Conservation (phyloP, 2,329 filamentous ascomycete species). For the Lojkania enalia region DNA sequence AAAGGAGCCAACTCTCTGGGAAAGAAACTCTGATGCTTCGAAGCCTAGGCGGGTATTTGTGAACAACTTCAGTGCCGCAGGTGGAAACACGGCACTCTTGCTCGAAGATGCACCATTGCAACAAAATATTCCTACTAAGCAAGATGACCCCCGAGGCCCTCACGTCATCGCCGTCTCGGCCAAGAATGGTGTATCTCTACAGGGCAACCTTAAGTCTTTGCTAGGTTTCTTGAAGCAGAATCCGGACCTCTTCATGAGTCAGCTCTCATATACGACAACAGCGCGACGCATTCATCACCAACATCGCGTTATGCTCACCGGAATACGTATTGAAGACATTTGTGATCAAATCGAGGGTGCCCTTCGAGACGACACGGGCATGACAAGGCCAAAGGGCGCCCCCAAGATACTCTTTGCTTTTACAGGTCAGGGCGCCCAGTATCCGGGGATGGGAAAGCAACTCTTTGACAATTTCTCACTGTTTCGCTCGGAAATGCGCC, state of each 20-base stretch:
- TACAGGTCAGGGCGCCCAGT: constrained; percentile 4
- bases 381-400: too few relatives aligned
- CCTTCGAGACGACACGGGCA: not conserved
- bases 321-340: not conserved
- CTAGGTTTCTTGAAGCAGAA: not conserved
- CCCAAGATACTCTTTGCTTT: not conserved
- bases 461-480: not conserved
- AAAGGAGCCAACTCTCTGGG: constrained; percentile 52
- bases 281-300: constrained; percentile 21
- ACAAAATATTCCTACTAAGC: not conserved
- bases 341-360: not conserved
- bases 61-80: constrained; percentile 58
- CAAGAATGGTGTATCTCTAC: not conserved
- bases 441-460: too few relatives aligned
- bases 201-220: not conserved
- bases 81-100: constrained; percentile 58
- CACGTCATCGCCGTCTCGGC: not conserved
- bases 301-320: constrained; percentile 5
- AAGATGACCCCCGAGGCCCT: not conserved
- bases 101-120: constrained; percentile 19
- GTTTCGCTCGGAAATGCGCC: too few relatives aligned
- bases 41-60: constrained; percentile 54
- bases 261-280: constrained; percentile 22
- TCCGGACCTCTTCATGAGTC: not conserved
- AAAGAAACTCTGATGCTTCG: constrained; percentile 18